A percentile compares a stretch with the other conserved stretches of the same genome.
phyloP scores from a whole-genome alignment of 2,329 filamentous ascomycete genomes.

The Sclerotiophoma versabilis region DNA sequence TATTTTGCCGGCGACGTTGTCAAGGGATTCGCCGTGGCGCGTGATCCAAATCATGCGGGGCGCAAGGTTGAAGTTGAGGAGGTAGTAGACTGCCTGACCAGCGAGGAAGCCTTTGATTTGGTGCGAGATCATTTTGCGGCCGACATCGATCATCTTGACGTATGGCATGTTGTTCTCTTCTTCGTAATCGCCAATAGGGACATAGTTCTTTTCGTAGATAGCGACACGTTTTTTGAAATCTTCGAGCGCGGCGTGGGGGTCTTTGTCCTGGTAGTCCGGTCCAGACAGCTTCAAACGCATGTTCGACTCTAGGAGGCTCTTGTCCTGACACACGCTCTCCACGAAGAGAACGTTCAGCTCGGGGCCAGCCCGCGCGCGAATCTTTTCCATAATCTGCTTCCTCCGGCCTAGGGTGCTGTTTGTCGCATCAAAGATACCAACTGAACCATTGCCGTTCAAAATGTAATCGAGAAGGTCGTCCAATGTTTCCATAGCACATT shows the following conservation, averaged over 20 bases:
- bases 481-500: conserved; percentile 89
- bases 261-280: conserved; percentile 94
- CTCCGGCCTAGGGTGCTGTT: conserved; percentile 92
- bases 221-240: conserved; percentile 94
- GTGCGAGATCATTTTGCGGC: conserved; percentile 89
- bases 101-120: conserved; percentile 91
- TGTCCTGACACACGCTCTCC: conserved; percentile 89
- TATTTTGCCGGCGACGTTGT: conserved; percentile 87
- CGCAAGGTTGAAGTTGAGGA: conserved; percentile 95
- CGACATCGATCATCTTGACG: conserved; percentile 97
- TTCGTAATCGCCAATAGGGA: conserved; percentile 88
- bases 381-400: conserved; percentile 81
- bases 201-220: conserved; percentile 93
- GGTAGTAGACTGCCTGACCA: conserved; percentile 89
- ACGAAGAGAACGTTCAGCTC: conserved; percentile 91
- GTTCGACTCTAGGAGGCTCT: conserved; percentile 86
- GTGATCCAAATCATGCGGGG: conserved; percentile 99
- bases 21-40: conserved; percentile 86
- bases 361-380: conserved; percentile 82
- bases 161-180: conserved; percentile 92
- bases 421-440: conserved; percentile 95
- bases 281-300: conserved; percentile 97
- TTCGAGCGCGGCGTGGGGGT: conserved; percentile 80
- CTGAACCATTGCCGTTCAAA: conserved; percentile 78
- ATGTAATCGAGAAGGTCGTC: conserved; percentile 94